phyloP scores from a whole-genome alignment of 768 basidiomycete genomes.

The Boletus reticulatus region DNA sequence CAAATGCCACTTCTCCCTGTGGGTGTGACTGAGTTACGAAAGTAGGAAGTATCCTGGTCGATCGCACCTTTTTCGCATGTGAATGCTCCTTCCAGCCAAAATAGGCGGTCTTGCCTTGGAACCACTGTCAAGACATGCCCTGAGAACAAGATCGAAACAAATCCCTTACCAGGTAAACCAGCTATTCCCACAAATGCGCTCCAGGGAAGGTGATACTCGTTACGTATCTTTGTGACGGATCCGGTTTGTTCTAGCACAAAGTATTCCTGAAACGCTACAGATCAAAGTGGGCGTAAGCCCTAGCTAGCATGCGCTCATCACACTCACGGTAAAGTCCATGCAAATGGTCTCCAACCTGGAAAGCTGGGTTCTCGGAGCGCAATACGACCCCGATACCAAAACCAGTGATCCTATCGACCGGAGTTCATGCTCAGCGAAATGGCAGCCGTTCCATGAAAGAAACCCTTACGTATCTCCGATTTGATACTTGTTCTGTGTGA shows the following conservation, averaged over 20 bases:
- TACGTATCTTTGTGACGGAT: constrained; percentile 16
- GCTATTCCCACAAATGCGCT: constrained; percentile 26
- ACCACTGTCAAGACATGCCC: background rate
- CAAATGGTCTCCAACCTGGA: constrained; percentile 15
- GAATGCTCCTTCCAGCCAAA: constrained; percentile 17
- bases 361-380: constrained; percentile 13
- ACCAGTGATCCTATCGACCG: constrained; percentile 16
- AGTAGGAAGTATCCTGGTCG: background rate
- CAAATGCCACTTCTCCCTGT: constrained; percentile 50
- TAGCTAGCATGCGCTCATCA: background rate
- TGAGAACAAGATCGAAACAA: constrained; percentile 6
- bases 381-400: constrained; percentile 37
- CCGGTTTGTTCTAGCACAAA: background rate
- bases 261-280: constrained; percentile 27
- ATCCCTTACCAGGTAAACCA: constrained; percentile 23
- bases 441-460: background rate
- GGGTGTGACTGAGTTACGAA: background rate
- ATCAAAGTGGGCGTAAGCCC: constrained; percentile 15
- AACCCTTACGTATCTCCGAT: constrained; percentile 4
- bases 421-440: background rate
- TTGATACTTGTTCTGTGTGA: constrained; percentile 8
- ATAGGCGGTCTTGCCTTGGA: constrained; percentile 22
- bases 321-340: constrained; percentile 29
- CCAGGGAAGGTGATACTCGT: constrained; percentile 30
- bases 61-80: constrained; percentile 24